A percentile compares a stretch with the other conserved stretches of the same genome.
These are phyloP conservation scores for Suhomyces coccinellae DNA, from an alignment of 1,139 yeast genomes.

Conservation along the genomic window DNA sequence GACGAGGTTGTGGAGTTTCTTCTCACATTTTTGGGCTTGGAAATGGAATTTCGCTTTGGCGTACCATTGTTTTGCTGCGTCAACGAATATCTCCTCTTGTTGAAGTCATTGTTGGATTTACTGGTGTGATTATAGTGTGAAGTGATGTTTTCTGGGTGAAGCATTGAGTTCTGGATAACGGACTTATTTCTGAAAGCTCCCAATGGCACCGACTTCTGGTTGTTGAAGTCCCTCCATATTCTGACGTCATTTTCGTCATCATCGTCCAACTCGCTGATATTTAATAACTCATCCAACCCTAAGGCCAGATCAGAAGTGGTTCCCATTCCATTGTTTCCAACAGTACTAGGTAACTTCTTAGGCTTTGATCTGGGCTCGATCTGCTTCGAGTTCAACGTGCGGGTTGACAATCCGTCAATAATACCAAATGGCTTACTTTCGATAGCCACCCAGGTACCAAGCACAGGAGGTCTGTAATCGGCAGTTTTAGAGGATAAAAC, in stretches of 20 bases:
- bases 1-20: constrained; percentile 14
- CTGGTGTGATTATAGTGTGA: constrained; percentile 26
- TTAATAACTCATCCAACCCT: constrained; percentile 80
- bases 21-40: constrained; percentile 14
- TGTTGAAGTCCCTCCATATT: constrained; percentile 55
- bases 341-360: constrained; percentile 20
- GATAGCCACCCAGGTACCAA: constrained; percentile 87
- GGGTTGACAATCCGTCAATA: constrained; percentile 88
- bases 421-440: constrained; percentile 86
- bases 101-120: constrained; percentile 22
- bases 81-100: constrained; percentile 19
- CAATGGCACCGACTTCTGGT: constrained; percentile 64
- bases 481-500: constrained; percentile 81
- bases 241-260: constrained; percentile 59
- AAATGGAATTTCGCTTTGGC: constrained; percentile 12
- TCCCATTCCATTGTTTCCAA: constrained; percentile 4
- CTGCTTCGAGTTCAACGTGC: constrained; percentile 50
- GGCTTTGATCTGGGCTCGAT: constrained; percentile 22
- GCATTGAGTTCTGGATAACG: constrained; percentile 32
- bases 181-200: constrained; percentile 90
- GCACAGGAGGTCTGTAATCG: constrained; percentile 84
- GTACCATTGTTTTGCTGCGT: constrained; percentile 9
- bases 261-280: constrained; percentile 85
- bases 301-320: constrained; percentile 57
- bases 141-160: constrained; percentile 26